Conservation (phyloP, 371 early-diverging fungal genomes). For the Fennellomyces sp. region DNA sequence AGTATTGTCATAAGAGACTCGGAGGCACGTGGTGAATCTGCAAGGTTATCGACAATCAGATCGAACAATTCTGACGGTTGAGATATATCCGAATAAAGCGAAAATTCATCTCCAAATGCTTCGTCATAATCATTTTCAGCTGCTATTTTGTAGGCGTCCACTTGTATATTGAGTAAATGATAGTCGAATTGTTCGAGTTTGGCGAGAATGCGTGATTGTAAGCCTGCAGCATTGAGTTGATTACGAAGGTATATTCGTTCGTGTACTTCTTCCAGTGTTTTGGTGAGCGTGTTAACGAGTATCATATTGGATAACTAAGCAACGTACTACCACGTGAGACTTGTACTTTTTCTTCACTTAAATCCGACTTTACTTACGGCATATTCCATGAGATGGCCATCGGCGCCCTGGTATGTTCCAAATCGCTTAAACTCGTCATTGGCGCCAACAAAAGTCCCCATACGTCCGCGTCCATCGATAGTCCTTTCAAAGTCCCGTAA, state of each 20-base stretch:
- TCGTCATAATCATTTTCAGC: slow-evolving; percentile 66
- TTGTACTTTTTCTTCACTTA: neutral
- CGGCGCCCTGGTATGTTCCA: slow-evolving; percentile 55
- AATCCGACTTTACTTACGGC: slow-evolving; percentile 46
- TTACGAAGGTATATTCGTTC: slow-evolving; percentile 76
- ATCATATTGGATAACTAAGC: slow-evolving; percentile 78
- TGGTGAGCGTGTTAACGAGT: slow-evolving; percentile 77
- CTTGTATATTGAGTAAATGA: slow-evolving; percentile 68
- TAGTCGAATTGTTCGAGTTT: slow-evolving; percentile 70
- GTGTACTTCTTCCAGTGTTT: slow-evolving; percentile 71
- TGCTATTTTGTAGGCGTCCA: slow-evolving; percentile 71
- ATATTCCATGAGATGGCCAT: slow-evolving; percentile 78
- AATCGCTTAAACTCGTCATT: slow-evolving; percentile 60
- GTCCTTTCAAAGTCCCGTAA: slow-evolving; percentile 66
- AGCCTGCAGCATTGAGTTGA: slow-evolving; percentile 71
- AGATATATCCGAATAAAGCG: slow-evolving; percentile 34
- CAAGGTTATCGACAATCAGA: slow-evolving; percentile 56
- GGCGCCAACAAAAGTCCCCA: slow-evolving; percentile 67
- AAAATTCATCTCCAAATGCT: slow-evolving; percentile 22
- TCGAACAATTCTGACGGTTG: slow-evolving; percentile 76
- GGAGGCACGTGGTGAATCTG: slow-evolving; percentile 65
- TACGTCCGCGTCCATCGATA: slow-evolving; percentile 69
- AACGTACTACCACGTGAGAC: slow-evolving; percentile 36
- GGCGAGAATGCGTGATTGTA: slow-evolving; percentile 46
- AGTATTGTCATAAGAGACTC: slow-evolving; percentile 71